phyloP scores from a whole-genome alignment of 352 stramenopile species.

The Globisporangium barbulae region DNA sequence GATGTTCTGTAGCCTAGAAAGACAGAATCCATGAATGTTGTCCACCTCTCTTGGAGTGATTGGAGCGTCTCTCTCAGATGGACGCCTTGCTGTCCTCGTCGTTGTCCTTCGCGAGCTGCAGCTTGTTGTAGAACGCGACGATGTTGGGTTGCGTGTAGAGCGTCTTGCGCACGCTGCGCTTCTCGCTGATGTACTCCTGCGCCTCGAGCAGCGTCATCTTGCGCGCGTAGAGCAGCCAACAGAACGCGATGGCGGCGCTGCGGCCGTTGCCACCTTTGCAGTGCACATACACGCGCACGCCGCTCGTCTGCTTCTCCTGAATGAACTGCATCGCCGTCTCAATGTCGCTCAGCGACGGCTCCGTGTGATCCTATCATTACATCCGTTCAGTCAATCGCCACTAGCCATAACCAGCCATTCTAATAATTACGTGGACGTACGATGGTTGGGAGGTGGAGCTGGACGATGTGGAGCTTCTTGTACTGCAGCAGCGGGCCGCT shows the following conservation, averaged over 20 bases:
- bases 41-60: background rate
- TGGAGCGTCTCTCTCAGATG: background rate
- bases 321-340: conserved; percentile 88
- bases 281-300: conserved; percentile 94
- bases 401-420: background rate
- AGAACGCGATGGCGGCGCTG: conserved; percentile 89
- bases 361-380: conserved; percentile 68
- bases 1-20: background rate
- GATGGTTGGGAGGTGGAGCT: conserved; percentile 89
- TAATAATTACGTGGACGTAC: conserved; percentile 37
- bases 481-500: conserved; percentile 86
- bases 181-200: conserved; percentile 86
- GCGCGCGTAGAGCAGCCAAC: conserved; percentile 83
- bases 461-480: conserved; percentile 80
- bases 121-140: conserved; percentile 63
- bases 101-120: conserved; percentile 21
- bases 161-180: conserved; percentile 87
- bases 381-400: background rate
- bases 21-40: background rate
- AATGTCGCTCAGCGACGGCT: conserved; percentile 69
- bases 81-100: background rate
- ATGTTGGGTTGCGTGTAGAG: conserved; percentile 90
- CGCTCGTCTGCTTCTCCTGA: conserved; percentile 73
- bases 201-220: conserved; percentile 73
- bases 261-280: conserved; percentile 95